These are phyloP conservation scores for Solanum tacnaense DNA, from an alignment of 257 asterid genomes.

Conservation along the genomic window DNA sequence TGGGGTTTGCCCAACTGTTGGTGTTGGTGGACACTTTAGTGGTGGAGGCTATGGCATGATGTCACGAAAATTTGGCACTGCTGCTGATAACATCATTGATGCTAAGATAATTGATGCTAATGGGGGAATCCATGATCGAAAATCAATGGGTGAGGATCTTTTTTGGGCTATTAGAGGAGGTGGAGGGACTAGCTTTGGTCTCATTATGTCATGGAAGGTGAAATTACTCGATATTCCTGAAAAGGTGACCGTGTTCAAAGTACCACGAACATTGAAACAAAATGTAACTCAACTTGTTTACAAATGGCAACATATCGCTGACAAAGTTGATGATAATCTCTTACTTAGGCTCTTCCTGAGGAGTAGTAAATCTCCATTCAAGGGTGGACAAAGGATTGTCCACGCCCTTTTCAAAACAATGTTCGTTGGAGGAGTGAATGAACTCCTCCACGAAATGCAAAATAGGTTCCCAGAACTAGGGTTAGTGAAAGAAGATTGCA, in stretches of 20 bases:
- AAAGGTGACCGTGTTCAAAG: not conserved
- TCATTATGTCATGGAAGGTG: not conserved
- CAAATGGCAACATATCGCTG: not conserved
- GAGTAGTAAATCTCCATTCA: too few species aligned
- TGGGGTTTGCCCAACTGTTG: not conserved
- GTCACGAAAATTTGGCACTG: not conserved
- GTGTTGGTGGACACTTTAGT: not conserved
- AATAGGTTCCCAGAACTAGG: too few species aligned
- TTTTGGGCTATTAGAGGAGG: not conserved
- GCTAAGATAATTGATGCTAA: not conserved
- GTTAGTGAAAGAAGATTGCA: not conserved
- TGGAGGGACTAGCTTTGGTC: not conserved
- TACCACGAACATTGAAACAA: not conserved
- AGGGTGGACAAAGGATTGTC: too few species aligned
- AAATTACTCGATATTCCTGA: not conserved
- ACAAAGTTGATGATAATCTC: not conserved
- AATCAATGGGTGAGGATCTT: not conserved
- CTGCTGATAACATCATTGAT: not conserved
- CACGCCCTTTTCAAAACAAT: too few species aligned
- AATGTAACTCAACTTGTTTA: not conserved
- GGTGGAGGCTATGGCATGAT: not conserved
- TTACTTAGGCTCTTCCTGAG: too few species aligned
- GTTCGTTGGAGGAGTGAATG: too few species aligned
- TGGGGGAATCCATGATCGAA: rapidly evolving
- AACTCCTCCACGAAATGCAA: too few species aligned